Conservation (phyloP, 306 rosid genomes). For the Cyamopsis tetragonoloba region DNA sequence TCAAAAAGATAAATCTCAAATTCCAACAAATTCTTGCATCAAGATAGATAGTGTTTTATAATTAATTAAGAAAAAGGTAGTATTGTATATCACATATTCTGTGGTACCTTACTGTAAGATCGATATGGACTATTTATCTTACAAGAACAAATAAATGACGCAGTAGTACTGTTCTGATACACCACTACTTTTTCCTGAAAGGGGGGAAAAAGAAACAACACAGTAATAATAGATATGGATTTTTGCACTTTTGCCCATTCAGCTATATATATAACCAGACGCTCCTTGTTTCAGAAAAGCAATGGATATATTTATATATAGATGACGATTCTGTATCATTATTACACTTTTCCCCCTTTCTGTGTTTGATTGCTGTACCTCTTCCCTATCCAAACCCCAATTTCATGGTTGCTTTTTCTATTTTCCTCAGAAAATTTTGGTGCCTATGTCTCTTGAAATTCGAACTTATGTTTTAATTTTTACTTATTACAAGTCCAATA, state of each 20-base stretch:
- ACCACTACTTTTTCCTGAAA: background rate
- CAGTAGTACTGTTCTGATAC: background rate
- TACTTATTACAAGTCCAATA: too few species aligned
- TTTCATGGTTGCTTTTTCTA: background rate
- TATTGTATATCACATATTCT: background rate
- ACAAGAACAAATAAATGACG: background rate
- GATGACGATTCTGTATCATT: conserved; percentile 17
- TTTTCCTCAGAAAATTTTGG: too few species aligned
- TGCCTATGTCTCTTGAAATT: too few species aligned
- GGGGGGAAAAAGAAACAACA: background rate
- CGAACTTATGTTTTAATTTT: too few species aligned
- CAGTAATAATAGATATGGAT: background rate
- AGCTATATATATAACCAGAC: background rate
- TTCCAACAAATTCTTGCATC: background rate
- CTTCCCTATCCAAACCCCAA: background rate
- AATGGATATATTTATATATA: too few species aligned
- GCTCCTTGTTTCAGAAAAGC: conserved; percentile 11
- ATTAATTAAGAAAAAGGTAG: background rate
- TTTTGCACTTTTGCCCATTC: conserved; percentile 10
- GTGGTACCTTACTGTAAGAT: background rate
- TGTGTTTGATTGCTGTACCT: conserved; percentile 5
- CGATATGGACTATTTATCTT: background rate
- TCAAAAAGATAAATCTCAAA: background rate
- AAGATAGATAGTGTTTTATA: background rate
- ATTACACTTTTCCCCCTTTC: conserved; percentile 9